Evolutionary conservation across 148 eudicot species (phyloP), one percentile per base, ranked within the genome.

Genomic region (Cornus suecica): DNA sequence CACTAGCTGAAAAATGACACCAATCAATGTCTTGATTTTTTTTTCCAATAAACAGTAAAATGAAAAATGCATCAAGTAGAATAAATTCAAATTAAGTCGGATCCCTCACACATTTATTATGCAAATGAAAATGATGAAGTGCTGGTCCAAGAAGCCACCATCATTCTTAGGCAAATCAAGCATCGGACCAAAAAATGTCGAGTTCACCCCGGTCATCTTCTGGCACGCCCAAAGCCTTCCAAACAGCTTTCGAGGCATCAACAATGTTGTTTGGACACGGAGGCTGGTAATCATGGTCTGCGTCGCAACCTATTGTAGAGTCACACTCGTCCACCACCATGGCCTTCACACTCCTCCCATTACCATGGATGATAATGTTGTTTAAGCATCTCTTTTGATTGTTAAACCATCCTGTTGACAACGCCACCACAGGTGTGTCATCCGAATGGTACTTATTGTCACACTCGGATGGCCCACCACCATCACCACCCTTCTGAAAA

Each of bases 401-500:
- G 32, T 62, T 73, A 67, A 28, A 73, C 76, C 67, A 61, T 20
- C 76, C 76, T 0, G 76, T 73, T 30, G 76, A 73, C 67, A 73
- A 30, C 29, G 76, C 76, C 11, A 73, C 76, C 6, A 73, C 68
- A 4, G 76, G 76, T 10, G 51, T 61, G 67, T 62, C 28, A 25
- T 73, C 76, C 15, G 66, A 22, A 66, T 73, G 76, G 66, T 32
- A 73, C 23, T 45, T 45, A 20, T 73, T 22, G 29, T 73, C 76
- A 30, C 87, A 81, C 10, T 28, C 41, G 0, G 80, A 78, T 0
- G 72, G 34, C 1, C 77, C 77, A 4, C 79, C 81, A 1, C 83
- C 83, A 13, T 81, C 80, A 5, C 74, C 77, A 1, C 78, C 82
- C 0, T 61, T 23, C 54, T 26, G 77, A 51, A 81, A 78, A 69